A percentile compares a stretch with the other conserved stretches of the same genome.
phyloP scores from a whole-genome alignment of 306 rosid genomes.

The Gleditsia sinensis region DNA sequence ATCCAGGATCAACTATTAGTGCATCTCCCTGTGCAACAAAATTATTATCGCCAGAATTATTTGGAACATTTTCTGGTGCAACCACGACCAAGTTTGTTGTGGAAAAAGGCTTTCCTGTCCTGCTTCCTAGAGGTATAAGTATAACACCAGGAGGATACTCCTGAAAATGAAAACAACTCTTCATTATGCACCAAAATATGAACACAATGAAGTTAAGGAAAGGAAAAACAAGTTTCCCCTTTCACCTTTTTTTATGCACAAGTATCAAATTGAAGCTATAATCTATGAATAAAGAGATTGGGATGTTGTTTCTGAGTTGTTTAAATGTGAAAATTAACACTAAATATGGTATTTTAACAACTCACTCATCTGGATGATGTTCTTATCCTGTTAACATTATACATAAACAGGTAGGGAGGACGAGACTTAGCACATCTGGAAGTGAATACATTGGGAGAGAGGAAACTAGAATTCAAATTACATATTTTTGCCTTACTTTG shows the following conservation, averaged over 20 bases:
- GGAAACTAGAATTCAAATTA: background rate
- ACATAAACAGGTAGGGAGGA: background rate
- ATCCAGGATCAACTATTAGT: slow-evolving; percentile 62
- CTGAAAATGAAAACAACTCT: slow-evolving; percentile 25
- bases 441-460: background rate
- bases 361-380: background rate
- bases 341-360: background rate
- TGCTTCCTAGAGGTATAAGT: slow-evolving; percentile 55
- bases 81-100: slow-evolving; percentile 60
- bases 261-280: background rate
- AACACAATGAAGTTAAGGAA: background rate
- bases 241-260: background rate
- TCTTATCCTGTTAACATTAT: background rate
- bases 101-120: slow-evolving; percentile 49
- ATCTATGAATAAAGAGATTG: background rate
- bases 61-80: slow-evolving; percentile 40
- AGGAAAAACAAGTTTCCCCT: background rate
- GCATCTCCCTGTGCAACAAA: slow-evolving; percentile 59
- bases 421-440: background rate
- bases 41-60: slow-evolving; percentile 7
- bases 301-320: background rate
- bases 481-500: background rate
- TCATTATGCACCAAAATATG: background rate
- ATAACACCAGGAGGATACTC: slow-evolving; percentile 61
- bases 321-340: background rate